These are phyloP conservation scores for Agaricus blazei DNA, from an alignment of 768 basidiomycete genomes.

Conservation along the genomic window DNA sequence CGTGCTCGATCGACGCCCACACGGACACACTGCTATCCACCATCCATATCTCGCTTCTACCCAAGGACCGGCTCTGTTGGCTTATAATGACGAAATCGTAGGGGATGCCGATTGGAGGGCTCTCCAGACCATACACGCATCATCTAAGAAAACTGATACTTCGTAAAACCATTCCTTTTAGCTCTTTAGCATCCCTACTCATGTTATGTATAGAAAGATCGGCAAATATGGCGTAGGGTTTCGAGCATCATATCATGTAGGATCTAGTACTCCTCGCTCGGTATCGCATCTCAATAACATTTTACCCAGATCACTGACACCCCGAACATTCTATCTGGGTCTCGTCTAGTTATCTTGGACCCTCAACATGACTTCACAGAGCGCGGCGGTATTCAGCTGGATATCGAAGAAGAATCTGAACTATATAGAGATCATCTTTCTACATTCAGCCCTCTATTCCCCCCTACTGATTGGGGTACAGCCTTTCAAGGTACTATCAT, in stretches of 20 bases:
- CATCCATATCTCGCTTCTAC: conserved; percentile 21
- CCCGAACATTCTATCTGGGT: conserved; percentile 42
- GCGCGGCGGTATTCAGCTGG: conserved; percentile 25
- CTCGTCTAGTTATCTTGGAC: conserved; percentile 36
- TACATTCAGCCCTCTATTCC: conserved; percentile 24
- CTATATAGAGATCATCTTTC: conserved; percentile 26
- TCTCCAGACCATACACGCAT: conserved; percentile 34
- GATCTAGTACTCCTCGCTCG: conserved; percentile 3
- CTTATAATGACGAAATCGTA: conserved; percentile 41
- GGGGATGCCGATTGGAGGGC: conserved; percentile 38
- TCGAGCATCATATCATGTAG: conserved; percentile 45
- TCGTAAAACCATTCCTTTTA: conserved; percentile 24
- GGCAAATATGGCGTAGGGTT: conserved; percentile 52
- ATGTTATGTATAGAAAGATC: conserved; percentile 32
- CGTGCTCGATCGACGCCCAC: conserved; percentile 32
- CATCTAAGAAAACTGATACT: conserved; percentile 40
- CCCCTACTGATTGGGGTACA: conserved; percentile 10
- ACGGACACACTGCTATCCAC: conserved; percentile 20
- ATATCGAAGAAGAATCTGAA: conserved; percentile 21
- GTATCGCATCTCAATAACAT: background rate
- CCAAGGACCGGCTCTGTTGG: conserved; percentile 43
- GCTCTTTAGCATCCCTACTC: background rate
- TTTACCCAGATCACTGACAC: conserved; percentile 38
- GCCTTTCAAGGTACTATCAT: conserved; percentile 37
- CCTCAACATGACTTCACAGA: conserved; percentile 27